phyloP scores from a whole-genome alignment of 768 basidiomycete genomes.

The Naganishia antarctica region DNA sequence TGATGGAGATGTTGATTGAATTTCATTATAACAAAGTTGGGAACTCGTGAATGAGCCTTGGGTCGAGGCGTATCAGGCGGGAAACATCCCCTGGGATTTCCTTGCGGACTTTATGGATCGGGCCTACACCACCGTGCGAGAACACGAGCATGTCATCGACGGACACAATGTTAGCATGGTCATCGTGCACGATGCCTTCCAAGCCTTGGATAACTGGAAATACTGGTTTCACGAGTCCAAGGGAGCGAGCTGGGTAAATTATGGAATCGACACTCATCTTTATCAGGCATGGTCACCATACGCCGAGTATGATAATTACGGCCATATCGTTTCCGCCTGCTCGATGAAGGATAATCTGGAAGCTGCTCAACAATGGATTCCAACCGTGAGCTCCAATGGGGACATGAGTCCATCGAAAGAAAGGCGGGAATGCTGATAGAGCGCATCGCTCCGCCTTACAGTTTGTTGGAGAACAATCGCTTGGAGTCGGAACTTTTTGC shows the following conservation, averaged over 20 bases:
- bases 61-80: slow-evolving; percentile 36
- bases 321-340: slow-evolving; percentile 39
- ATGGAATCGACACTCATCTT: slow-evolving; percentile 41
- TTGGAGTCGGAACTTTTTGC: slow-evolving; percentile 40
- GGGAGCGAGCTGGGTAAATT: slow-evolving; percentile 40
- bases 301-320: slow-evolving; percentile 32
- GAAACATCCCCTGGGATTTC: slow-evolving; percentile 36
- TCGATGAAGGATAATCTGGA: slow-evolving; percentile 24
- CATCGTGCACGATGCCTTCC: slow-evolving; percentile 44
- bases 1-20: background rate
- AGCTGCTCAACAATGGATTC: slow-evolving; percentile 35
- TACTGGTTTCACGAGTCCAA: slow-evolving; percentile 35
- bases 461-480: slow-evolving; percentile 42
- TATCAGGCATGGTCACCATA: slow-evolving; percentile 34
- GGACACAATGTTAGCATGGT: slow-evolving; percentile 36
- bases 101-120: slow-evolving; percentile 36
- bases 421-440: too few relatives aligned
- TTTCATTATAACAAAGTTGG: background rate
- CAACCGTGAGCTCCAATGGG: slow-evolving; percentile 40
- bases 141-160: slow-evolving; percentile 31
- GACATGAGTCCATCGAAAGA: too few relatives aligned
- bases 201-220: slow-evolving; percentile 38
- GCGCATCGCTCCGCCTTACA: background rate
- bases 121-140: slow-evolving; percentile 36
- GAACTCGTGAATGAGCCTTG: slow-evolving; percentile 33